Conservation (phyloP, 306 rosid genomes). For the Rosa persica region DNA sequence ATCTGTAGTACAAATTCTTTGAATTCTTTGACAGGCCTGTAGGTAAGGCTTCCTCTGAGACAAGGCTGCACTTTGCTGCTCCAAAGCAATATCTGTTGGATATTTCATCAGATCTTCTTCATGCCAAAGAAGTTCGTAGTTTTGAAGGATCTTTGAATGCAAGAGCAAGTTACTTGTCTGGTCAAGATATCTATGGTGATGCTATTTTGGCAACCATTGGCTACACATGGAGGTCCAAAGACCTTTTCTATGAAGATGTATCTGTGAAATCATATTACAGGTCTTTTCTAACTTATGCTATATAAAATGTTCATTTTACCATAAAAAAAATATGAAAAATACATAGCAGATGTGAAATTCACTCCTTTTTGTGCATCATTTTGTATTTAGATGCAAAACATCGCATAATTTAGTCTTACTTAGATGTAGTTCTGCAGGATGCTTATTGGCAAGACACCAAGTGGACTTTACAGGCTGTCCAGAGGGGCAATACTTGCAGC, state of each 20-base stretch:
- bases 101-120: slow-evolving; percentile 39
- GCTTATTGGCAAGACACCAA: slow-evolving; percentile 78
- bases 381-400: slow-evolving; percentile 9
- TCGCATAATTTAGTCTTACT: slow-evolving; percentile 31
- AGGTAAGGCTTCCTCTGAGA: slow-evolving; percentile 91
- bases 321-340: neutral
- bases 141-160: slow-evolving; percentile 50
- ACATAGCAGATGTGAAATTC: neutral
- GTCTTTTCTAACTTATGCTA: slow-evolving; percentile 39
- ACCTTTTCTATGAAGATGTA: slow-evolving; percentile 72
- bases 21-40: slow-evolving; percentile 57
- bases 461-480: slow-evolving; percentile 83
- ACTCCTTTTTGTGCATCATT: neutral
- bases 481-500: slow-evolving; percentile 74
- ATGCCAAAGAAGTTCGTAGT: slow-evolving; percentile 42
- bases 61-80: slow-evolving; percentile 68
- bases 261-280: slow-evolving; percentile 70
- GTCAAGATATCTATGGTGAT: slow-evolving; percentile 79
- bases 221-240: slow-evolving; percentile 70
- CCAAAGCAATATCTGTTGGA: slow-evolving; percentile 46
- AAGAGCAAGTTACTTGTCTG: slow-evolving; percentile 79
- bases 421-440: slow-evolving; percentile 55
- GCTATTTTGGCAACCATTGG: slow-evolving; percentile 85
- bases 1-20: slow-evolving; percentile 4
- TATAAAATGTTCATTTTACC: slow-evolving; percentile 13